Percentiles rank a stretch among this genome's conserved stretches.
These are phyloP conservation scores for Peterozyma xylosa DNA, from an alignment of 805 yeast species.

Conservation along the genomic window DNA sequence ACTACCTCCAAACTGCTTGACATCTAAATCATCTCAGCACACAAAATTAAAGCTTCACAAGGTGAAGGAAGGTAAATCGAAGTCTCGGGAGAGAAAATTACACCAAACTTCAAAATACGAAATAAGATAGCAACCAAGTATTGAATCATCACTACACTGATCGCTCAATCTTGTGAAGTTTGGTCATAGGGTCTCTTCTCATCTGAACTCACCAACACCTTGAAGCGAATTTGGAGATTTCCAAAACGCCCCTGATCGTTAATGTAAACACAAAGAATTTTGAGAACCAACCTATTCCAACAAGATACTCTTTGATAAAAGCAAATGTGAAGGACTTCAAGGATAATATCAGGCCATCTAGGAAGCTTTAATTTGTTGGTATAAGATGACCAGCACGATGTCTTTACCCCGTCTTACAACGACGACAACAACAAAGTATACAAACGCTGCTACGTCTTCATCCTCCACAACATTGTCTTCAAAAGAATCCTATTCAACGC, in stretches of 20 bases:
- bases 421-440: neutral
- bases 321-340: neutral
- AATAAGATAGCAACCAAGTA: too few relatives aligned
- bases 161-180: too few relatives aligned
- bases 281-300: neutral
- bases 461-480: constrained; percentile 7
- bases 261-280: neutral
- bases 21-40: too few relatives aligned
- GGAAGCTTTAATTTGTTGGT: too few relatives aligned
- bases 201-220: neutral
- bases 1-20: too few relatives aligned
- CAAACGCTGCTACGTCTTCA: neutral
- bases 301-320: neutral
- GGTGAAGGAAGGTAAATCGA: too few relatives aligned
- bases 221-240: too few relatives aligned
- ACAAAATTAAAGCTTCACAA: too few relatives aligned
- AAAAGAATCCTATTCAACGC: constrained; percentile 29
- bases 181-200: too few relatives aligned
- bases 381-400: neutral
- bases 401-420: neutral
- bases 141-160: too few relatives aligned
- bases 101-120: too few relatives aligned
- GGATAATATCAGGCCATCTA: neutral
- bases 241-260: neutral
- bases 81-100: too few relatives aligned